Percentiles rank a stretch among this genome's conserved stretches.
Conservation (phyloP, 2,329 filamentous ascomycete species). For the Clonostachys sp. region DNA sequence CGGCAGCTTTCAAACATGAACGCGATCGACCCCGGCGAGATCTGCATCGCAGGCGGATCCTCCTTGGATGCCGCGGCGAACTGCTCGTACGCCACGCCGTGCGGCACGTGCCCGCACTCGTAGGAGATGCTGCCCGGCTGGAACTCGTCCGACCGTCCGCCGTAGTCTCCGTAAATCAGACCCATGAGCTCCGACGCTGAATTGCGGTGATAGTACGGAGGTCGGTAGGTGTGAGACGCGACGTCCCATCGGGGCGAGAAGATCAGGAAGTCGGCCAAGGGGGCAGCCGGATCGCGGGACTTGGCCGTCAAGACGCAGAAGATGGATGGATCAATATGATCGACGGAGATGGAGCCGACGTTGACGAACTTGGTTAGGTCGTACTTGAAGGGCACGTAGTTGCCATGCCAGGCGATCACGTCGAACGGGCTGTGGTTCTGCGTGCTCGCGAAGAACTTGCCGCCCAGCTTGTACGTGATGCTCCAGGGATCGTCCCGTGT, state of each 20-base stretch:
- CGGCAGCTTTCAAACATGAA: slow-evolving; percentile 47
- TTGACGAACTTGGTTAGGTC: slow-evolving; percentile 58
- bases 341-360: slow-evolving; percentile 52
- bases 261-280: slow-evolving; percentile 61
- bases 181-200: slow-evolving; percentile 54
- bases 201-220: slow-evolving; percentile 63
- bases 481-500: slow-evolving; percentile 20
- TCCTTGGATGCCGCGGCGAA: slow-evolving; percentile 43
- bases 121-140: slow-evolving; percentile 38
- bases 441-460: slow-evolving; percentile 50
- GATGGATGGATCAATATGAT: slow-evolving; percentile 64
- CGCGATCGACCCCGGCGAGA: slow-evolving; percentile 39
- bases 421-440: slow-evolving; percentile 63
- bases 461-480: slow-evolving; percentile 52
- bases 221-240: slow-evolving; percentile 55
- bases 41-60: slow-evolving; percentile 35
- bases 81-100: slow-evolving; percentile 39
- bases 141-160: slow-evolving; percentile 29
- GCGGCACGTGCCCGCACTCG: slow-evolving; percentile 36
- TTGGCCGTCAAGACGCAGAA: slow-evolving; percentile 61
- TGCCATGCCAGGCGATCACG: slow-evolving; percentile 63
- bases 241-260: slow-evolving; percentile 65
- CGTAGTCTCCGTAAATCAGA: slow-evolving; percentile 48
- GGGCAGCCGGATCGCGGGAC: slow-evolving; percentile 45
- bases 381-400: slow-evolving; percentile 65